Evolutionary conservation across 1,139 yeast species (phyloP).

Genomic region (Candida sojae): DNA sequence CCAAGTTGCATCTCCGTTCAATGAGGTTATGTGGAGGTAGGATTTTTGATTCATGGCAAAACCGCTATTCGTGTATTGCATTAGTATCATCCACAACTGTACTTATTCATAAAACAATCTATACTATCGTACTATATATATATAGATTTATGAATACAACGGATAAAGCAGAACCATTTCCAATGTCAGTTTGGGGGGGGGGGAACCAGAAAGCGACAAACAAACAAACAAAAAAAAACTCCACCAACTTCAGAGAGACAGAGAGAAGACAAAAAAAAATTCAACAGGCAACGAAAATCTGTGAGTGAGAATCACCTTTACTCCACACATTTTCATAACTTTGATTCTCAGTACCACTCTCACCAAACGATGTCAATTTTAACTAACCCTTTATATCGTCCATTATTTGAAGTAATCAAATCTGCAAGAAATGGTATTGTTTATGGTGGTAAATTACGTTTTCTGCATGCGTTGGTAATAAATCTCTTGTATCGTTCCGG

Average conservation of each 20-base stretch:
- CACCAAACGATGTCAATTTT: conserved; percentile 20
- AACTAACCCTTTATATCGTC: conserved; percentile 34
- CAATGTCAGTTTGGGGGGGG: no score
- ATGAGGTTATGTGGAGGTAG: no score
- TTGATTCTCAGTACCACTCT: background rate
- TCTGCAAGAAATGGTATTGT: conserved; percentile 56
- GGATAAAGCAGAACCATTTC: no score
- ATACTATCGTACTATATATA: no score
- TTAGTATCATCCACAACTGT: no score
- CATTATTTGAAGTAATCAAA: conserved; percentile 39
- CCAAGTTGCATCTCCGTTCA: no score
- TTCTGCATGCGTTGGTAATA: conserved; percentile 73
- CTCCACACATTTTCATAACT: background rate
- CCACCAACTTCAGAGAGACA: background rate
- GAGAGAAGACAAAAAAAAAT: background rate
- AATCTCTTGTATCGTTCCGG: conserved; percentile 55
- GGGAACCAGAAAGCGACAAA: background rate
- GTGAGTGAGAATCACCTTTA: background rate
- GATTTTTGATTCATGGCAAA: no score
- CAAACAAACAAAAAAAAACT: background rate
- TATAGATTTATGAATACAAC: no score
- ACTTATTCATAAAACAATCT: no score
- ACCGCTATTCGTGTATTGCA: no score
- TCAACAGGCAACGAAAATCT: background rate
- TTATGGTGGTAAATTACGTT: conserved; percentile 74